phyloP scores from a whole-genome alignment of 148 eudicot species.

The Diospyros kaki region DNA sequence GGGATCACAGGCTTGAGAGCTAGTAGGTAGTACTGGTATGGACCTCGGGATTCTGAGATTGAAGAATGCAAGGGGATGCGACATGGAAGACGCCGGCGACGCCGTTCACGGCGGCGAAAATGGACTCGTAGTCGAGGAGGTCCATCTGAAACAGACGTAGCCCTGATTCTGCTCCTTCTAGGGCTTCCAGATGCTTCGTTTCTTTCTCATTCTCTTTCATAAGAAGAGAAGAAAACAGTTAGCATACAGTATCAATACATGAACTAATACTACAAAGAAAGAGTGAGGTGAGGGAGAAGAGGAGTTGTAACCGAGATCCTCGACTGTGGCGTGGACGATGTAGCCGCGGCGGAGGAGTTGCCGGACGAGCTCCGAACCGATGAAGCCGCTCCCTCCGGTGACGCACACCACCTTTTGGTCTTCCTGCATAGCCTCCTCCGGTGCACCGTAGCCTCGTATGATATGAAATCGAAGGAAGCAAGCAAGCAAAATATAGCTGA shows the following conservation, averaged over 20 bases:
- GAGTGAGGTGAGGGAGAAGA: background rate
- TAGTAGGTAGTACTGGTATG: background rate
- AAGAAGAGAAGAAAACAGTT: background rate
- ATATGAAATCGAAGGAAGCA: too few relatives aligned
- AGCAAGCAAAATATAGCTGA: too few relatives aligned
- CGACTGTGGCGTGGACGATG: slow-evolving; percentile 89
- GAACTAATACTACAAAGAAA: background rate
- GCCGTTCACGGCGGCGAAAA: slow-evolving; percentile 48
- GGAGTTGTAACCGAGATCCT: slow-evolving; percentile 39
- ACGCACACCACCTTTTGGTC: slow-evolving; percentile 61
- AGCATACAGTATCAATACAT: background rate
- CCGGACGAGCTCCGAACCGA: slow-evolving; percentile 73
- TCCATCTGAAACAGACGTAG: slow-evolving; percentile 70
- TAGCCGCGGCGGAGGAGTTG: slow-evolving; percentile 84
- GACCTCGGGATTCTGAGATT: slow-evolving; percentile 71
- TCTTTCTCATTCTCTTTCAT: slow-evolving; percentile 42
- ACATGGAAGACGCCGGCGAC: slow-evolving; percentile 73
- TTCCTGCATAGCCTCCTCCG: background rate
- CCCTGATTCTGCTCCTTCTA: slow-evolving; percentile 65
- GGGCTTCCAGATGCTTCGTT: slow-evolving; percentile 66
- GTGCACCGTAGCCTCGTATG: too few relatives aligned
- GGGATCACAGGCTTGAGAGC: background rate
- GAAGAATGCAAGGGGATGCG: slow-evolving; percentile 73
- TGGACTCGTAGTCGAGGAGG: slow-evolving; percentile 70
- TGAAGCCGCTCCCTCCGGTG: slow-evolving; percentile 91